Base-by-base conservation (phyloP, 75 land plant species). In the Cryptomeria japonica region DNA sequence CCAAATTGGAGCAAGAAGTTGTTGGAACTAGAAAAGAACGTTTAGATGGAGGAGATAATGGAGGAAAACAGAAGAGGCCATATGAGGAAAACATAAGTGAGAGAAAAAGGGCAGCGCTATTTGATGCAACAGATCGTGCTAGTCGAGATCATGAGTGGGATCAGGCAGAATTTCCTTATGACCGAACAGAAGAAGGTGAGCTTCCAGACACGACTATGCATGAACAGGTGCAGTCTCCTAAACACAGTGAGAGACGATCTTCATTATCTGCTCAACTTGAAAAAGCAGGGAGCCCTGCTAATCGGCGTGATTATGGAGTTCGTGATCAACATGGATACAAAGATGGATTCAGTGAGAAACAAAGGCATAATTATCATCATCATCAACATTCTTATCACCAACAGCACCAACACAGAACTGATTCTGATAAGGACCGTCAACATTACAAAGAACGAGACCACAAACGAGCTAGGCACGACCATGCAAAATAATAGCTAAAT, bases 311-410 rank as follows among this genome's bases (percentile, higher is more conserved):
- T 82, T 44, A 82, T 82, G 84, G 34, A 46, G 51, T 13, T 44
- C 84, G 84, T 44, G 84, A 80, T 80, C 83, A 82, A 82, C 84
- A 82, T 82, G 84, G 84, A 82, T 82, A 82, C 84, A 82, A 82
- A 41, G 84, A 82, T 82, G 84, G 84, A 46, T 82, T 49, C 53
- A 82, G n/a, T 82, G 84, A 82, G 41, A 82, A 82, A 82, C 84
- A 82, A 44, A 82, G 84, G 47, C 84, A 82, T 82, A 46, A n/a
- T n/a, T 82, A 82, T 28, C 49, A 82, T 82, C 51, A 82, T 44
- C 84, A 82, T 82, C 84, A 44, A 46, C 53, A 82, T 46, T 44
- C 84, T 82, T 82, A 82, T 44, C n/a, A 82, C 32, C 84, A 82
- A 46, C 84, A 82, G 49, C 84, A 82, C 47, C 84, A 82, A 82